Base-by-base conservation (phyloP, 345 rosid species). In the Atalantia buxifolia region DNA sequence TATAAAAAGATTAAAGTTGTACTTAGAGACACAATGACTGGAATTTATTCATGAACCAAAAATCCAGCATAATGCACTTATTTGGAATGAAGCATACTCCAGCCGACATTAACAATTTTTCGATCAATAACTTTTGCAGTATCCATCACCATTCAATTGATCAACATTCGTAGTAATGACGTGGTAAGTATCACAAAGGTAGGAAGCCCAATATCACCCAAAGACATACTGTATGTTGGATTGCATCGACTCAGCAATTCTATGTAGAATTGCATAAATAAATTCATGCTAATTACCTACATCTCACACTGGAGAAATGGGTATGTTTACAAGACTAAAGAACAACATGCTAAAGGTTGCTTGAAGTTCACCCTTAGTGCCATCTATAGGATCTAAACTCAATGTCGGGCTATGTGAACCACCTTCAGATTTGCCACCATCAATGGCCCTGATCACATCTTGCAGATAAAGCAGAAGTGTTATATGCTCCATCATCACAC, bases 341-440 rank as follows among this genome's bases (percentile, higher is more conserved):
- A 75, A 4, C 65, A 63, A 69, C 16, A 66, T 8, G 48, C 9
- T 66, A 57, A 80, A 68, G 57, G 30, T 66, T 66, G 45, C 61
- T 76, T 22, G 68, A 69, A 74, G 59, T 91, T 82, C 78, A 96
- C 99, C 98, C 99, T 90, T 96, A 27, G 99, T 96, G 42, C 99
- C 98, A 79, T 96, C 99, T 71, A 96, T 92, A 62, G 99, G 99
- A 85, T 94, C 99, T 82, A 96, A 80, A 96, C 94, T 98, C 99
- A 96, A 66, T 96, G 99, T 78, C 93, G 86, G n/a, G 66, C 99
- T 98, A 61, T 65, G 79, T 64, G 95, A 80, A 81, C 99, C 98
- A 78, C 99, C 99, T 86, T 92, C 94, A 75, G 98, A 92, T 82
- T 87, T 88, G 45, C 98, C 98, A 64, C 83, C 76, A 66, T 96